Conservation (phyloP, 192 early-diverging fungal species). For the Gonapodya prolifera region DNA sequence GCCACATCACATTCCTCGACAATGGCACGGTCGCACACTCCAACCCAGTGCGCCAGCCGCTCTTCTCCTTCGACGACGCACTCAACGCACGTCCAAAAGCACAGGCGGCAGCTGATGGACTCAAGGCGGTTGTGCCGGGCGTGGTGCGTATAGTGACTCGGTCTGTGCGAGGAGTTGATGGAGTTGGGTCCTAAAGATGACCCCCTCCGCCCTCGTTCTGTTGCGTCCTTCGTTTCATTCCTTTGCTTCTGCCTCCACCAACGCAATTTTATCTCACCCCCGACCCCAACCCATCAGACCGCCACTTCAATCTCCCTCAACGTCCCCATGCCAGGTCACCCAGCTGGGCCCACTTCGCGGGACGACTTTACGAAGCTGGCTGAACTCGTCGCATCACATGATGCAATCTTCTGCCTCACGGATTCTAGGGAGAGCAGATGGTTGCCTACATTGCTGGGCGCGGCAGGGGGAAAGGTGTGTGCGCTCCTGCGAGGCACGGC, state of each 20-base stretch:
- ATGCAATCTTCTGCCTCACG: constrained; percentile 81
- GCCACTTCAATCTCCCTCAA: constrained; percentile 52
- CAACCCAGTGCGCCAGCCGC: constrained; percentile 89
- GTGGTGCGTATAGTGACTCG: constrained; percentile 31
- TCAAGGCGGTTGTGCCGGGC: constrained; percentile 67
- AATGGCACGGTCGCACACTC: constrained; percentile 84
- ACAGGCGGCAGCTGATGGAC: constrained; percentile 59
- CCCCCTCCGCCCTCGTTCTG: neutral
- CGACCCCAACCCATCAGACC: constrained; percentile 24
- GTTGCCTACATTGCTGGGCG: constrained; percentile 81
- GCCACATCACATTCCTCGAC: constrained; percentile 90
- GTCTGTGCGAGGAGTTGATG: neutral
- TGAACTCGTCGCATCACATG: constrained; percentile 57
- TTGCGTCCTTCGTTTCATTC: constrained; percentile 9
- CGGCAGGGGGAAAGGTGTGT: constrained; percentile 41
- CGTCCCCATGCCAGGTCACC: constrained; percentile 98
- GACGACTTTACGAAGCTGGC: constrained; percentile 38
- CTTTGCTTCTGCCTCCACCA: neutral
- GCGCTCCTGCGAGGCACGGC: too few species aligned
- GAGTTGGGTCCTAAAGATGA: neutral
- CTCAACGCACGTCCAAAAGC: constrained; percentile 84
- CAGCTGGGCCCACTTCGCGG: constrained; percentile 20
- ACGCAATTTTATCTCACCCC: neutral
- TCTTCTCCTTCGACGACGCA: constrained; percentile 83
- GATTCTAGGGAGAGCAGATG: constrained; percentile 93